phyloP scores from a whole-genome alignment of 352 stramenopile species.

The Pythium phragmiticola region DNA sequence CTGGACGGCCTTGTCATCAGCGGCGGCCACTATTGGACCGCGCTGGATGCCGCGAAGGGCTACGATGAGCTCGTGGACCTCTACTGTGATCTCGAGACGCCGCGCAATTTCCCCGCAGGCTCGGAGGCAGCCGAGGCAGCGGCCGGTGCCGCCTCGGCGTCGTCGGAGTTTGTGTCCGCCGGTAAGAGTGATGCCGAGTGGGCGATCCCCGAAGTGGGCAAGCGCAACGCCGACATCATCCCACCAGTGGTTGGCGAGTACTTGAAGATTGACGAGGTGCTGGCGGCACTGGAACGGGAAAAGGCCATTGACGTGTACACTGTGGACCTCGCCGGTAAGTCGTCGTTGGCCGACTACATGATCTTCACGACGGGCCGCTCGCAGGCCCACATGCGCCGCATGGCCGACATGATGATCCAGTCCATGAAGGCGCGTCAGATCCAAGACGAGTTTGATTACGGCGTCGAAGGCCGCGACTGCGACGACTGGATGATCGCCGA shows the following conservation, averaged over 20 bases:
- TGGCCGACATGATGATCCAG: constrained; percentile 86
- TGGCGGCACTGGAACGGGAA: constrained; percentile 59
- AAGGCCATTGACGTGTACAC: constrained; percentile 81
- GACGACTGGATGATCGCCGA: constrained; percentile 94
- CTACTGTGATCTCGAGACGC: constrained; percentile 73
- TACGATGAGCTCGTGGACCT: constrained; percentile 84
- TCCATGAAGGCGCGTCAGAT: constrained; percentile 74
- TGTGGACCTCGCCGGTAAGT: constrained; percentile 73
- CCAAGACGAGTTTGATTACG: constrained; percentile 76
- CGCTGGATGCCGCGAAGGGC: constrained; percentile 71
- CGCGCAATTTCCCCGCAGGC: constrained; percentile 64
- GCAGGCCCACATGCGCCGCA: constrained; percentile 83
- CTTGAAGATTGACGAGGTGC: constrained; percentile 72
- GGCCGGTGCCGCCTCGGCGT: constrained; percentile 18
- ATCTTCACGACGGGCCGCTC: constrained; percentile 86
- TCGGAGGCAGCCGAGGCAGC: constrained; percentile 33
- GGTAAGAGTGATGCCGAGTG: constrained; percentile 39
- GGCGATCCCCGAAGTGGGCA: constrained; percentile 60
- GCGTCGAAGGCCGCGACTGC: constrained; percentile 84
- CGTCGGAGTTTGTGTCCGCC: constrained; percentile 10
- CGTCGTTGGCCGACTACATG: constrained; percentile 86
- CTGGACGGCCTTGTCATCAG: constrained; percentile 70
- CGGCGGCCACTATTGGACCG: constrained; percentile 81
- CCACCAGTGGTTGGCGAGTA: constrained; percentile 55
- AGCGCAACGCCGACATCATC: constrained; percentile 79